These are phyloP conservation scores for Populus pruinosa DNA, from an alignment of 345 rosid genomes.

Conservation along the genomic window DNA sequence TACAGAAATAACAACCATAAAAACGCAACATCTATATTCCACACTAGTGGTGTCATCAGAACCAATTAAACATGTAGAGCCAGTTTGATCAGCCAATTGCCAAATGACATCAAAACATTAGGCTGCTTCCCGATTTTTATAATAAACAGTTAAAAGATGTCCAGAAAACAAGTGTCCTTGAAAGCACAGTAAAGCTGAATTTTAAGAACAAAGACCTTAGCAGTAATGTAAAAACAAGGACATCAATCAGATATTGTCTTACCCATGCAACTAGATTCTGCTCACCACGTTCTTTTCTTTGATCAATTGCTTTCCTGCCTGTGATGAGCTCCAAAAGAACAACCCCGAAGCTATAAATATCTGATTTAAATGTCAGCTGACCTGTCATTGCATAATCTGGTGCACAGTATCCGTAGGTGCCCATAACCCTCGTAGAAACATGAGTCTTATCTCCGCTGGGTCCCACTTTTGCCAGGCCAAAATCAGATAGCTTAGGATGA, in stretches of 20 bases:
- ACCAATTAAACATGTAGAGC: neutral
- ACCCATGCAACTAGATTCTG: constrained; percentile 48
- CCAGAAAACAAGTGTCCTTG: neutral
- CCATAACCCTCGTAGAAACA: constrained; percentile 54
- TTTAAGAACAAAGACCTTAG: neutral
- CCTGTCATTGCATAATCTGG: constrained; percentile 52
- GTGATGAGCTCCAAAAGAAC: constrained; percentile 46
- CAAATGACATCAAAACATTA: neutral
- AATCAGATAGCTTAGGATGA: constrained; percentile 44
- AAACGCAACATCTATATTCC: neutral
- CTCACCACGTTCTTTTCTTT: constrained; percentile 30
- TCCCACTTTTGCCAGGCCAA: constrained; percentile 47
- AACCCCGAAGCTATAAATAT: constrained; percentile 48
- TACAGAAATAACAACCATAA: neutral
- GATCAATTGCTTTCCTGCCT: constrained; percentile 47
- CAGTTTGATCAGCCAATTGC: neutral
- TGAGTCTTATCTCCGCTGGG: constrained; percentile 48
- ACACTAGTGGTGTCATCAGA: neutral
- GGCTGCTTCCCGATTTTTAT: neutral
- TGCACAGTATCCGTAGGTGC: constrained; percentile 52
- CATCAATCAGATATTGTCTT: constrained; percentile 2
- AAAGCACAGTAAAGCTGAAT: neutral
- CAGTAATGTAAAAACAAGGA: neutral
- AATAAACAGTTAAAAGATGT: neutral
- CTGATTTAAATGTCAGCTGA: constrained; percentile 45